Conservation (phyloP, 2,329 filamentous ascomycete species). For the Curvularia sp. region DNA sequence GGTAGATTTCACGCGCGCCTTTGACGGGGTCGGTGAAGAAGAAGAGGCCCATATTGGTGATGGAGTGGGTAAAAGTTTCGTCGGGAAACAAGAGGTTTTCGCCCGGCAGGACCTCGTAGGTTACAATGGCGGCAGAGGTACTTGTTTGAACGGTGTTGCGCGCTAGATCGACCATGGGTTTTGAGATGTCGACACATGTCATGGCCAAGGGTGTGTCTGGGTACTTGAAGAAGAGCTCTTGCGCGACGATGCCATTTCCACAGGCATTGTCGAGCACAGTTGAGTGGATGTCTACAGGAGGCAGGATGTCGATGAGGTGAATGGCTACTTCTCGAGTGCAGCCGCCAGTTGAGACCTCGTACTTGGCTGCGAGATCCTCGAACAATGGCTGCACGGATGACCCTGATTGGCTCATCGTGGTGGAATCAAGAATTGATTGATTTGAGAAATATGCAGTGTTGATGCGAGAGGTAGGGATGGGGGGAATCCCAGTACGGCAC, state of each 20-base stretch:
- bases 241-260: conserved; percentile 32
- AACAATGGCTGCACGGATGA: conserved; percentile 1
- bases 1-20: conserved; percentile 40
- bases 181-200: conserved; percentile 17
- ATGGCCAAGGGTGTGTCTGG: conserved; percentile 11
- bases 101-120: conserved; percentile 11
- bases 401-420: conserved; percentile 3
- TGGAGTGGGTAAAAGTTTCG: conserved; percentile 45
- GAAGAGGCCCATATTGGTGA: conserved; percentile 52
- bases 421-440: not conserved
- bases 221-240: conserved; percentile 23
- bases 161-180: conserved; percentile 21
- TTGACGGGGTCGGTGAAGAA: conserved; percentile 42
- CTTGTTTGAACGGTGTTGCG: conserved; percentile 2
- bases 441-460: not conserved
- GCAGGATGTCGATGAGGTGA: conserved; percentile 22
- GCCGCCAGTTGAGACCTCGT: conserved; percentile 28
- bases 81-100: conserved; percentile 33
- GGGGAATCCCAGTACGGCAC: not conserved
- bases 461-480: not conserved
- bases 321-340: conserved; percentile 25
- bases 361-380: conserved; percentile 9
- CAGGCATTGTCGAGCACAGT: conserved; percentile 39
- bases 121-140: not conserved
- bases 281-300: conserved; percentile 21